These are phyloP conservation scores for Sarcodon aspratus DNA, from an alignment of 768 basidiomycete species.

Conservation along the genomic window DNA sequence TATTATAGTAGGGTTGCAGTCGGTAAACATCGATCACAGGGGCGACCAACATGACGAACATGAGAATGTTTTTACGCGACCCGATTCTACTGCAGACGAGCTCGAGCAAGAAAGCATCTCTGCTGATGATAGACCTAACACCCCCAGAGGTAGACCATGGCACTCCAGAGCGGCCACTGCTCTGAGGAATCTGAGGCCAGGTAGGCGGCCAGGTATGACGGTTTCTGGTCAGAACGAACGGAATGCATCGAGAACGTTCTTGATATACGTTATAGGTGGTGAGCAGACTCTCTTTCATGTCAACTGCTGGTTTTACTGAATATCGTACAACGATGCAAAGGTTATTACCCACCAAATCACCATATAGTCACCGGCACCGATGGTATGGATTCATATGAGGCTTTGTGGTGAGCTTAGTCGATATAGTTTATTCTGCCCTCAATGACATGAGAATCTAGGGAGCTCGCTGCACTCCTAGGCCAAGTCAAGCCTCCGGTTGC, in stretches of 20 bases:
- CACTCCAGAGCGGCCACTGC: constrained; percentile 54
- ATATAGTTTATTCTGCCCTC: constrained; percentile 7
- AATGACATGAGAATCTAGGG: constrained; percentile 27
- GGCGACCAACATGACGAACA: constrained; percentile 8
- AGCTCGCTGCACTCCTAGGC: constrained; percentile 75
- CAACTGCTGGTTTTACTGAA: constrained; percentile 3
- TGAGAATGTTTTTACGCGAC: constrained; percentile 2
- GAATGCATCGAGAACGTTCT: constrained; percentile 55
- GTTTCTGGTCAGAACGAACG: constrained; percentile 10
- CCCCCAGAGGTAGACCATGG: constrained; percentile 33
- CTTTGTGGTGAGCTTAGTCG: constrained; percentile 43
- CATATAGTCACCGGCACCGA: constrained; percentile 75
- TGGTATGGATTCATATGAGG: constrained; percentile 70
- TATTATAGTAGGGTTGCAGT: constrained; percentile 76
- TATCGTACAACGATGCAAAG: constrained; percentile 22
- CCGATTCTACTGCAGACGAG: constrained; percentile 4
- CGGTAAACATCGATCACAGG: constrained; percentile 37
- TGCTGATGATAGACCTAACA: constrained; percentile 8
- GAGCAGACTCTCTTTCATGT: constrained; percentile 8
- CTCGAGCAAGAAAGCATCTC: constrained; percentile 9
- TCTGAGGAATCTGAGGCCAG: constrained; percentile 34
- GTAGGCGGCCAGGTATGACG: constrained; percentile 10
- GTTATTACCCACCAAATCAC: constrained; percentile 89
- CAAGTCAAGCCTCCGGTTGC: constrained; percentile 77
- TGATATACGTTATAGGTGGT: constrained; percentile 88